Evolutionary conservation across 208 protist genomes (phyloP), one percentile per base, ranked within the genome.

Genomic region (Crithidia brevicula): DNA sequence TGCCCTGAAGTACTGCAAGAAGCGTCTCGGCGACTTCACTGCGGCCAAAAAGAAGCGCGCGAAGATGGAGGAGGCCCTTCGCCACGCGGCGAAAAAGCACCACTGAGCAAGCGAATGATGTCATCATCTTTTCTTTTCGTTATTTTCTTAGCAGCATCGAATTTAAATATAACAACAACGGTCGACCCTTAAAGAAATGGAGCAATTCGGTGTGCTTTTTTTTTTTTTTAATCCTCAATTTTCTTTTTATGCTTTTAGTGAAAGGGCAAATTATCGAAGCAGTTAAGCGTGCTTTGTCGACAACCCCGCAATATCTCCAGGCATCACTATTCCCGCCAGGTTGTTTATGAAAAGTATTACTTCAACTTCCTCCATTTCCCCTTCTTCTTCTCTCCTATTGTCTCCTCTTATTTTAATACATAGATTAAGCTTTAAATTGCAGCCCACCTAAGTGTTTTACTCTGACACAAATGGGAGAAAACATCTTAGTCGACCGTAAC

Each of bases 1-100:
- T 66, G 96, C 96, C 46, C 83, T 98, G 36, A 97, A 97, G 81
- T 94, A 94, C 72, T 93, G 89, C 86, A 98, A 98, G 85, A 96
- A 96, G 86, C 89, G 94, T 64, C 86, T 98, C 42, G 94, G 94
- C 33, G 79, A 91, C 82, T 88, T 95, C 73, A 88, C 67, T 45
- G 87, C 85, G 10, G 94, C 90, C 27, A 97, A 97, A 86, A 98
- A 98, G 90, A 93, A 95, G 78, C 88, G 94, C 58, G 53, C 89
- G 43, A 92, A 96, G 86, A 83, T 98, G 75, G 91, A 96, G 86
- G 90, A 96, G 80, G 79, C 86, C 18, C 88, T 98, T 25, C 92
- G 94, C 62, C 80, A 92, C 60, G 79, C 79, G 30, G 76, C 83
- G 62, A 97, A 97, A 83, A 94, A 82, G 59, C 64, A 81, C 28